These are phyloP conservation scores for Suillus plorans DNA, from an alignment of 768 basidiomycete genomes.

Conservation along the genomic window DNA sequence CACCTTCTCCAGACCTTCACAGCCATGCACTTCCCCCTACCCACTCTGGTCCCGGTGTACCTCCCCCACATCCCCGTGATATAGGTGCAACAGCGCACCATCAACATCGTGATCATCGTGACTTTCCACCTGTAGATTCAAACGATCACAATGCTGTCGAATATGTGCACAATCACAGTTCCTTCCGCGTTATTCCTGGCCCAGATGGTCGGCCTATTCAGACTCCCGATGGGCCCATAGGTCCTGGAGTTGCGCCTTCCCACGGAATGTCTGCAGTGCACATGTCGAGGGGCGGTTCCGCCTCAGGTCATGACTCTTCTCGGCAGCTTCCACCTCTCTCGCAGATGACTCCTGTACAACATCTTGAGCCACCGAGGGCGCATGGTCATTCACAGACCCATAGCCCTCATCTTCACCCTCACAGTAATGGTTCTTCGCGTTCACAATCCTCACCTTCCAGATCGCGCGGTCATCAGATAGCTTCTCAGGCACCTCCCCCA, in stretches of 20 bases:
- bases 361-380: constrained; percentile 32
- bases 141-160: constrained; percentile 51
- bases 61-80: constrained; percentile 33
- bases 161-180: constrained; percentile 49
- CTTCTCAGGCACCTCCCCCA: constrained; percentile 31
- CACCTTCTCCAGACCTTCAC: constrained; percentile 53
- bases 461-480: constrained; percentile 47
- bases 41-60: constrained; percentile 35
- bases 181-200: constrained; percentile 44
- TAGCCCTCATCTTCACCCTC: constrained; percentile 42
- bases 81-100: constrained; percentile 19
- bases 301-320: constrained; percentile 39
- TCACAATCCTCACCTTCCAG: constrained; percentile 50
- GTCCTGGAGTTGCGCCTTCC: constrained; percentile 38
- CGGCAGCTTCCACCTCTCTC: constrained; percentile 52
- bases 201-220: constrained; percentile 51
- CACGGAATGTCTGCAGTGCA: constrained; percentile 39
- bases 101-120: constrained; percentile 37
- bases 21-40: constrained; percentile 37
- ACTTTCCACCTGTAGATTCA: constrained; percentile 38
- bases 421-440: constrained; percentile 42
- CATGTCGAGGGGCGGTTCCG: constrained; percentile 43
- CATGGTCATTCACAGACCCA: constrained; percentile 36
- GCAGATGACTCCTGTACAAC: constrained; percentile 46
- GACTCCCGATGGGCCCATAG: constrained; percentile 48